Evolutionary conservation across 1,284 basidiomycete species (phyloP).

Genomic region (Calocybe gambosa): DNA sequence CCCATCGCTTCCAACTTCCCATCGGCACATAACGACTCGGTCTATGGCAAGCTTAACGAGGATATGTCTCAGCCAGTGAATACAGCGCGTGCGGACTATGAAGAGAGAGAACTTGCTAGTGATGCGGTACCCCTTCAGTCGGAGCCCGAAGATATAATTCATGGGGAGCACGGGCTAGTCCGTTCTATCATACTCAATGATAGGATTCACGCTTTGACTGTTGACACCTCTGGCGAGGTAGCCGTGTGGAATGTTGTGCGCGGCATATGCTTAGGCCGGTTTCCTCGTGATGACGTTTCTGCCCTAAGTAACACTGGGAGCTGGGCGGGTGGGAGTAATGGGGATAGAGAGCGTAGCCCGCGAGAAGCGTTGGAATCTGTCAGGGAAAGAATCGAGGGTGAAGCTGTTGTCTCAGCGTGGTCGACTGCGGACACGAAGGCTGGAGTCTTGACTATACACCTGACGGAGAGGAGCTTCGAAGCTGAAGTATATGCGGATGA

Average conservation of each 20-base stretch:
- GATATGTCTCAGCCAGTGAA: slow-evolving; percentile 34
- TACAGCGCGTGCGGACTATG: slow-evolving; percentile 53
- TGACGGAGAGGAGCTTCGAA: slow-evolving; percentile 86
- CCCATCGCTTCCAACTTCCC: slow-evolving; percentile 20
- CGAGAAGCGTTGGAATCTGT: slow-evolving; percentile 86
- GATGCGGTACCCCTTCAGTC: slow-evolving; percentile 68
- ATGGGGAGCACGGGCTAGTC: slow-evolving; percentile 80
- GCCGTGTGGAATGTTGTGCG: slow-evolving; percentile 91
- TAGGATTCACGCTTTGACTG: slow-evolving; percentile 85
- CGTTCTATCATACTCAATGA: slow-evolving; percentile 85
- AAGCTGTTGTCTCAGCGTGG: slow-evolving; percentile 85
- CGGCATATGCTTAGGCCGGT: slow-evolving; percentile 73
- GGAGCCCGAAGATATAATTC: slow-evolving; percentile 66
- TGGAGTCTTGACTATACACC: slow-evolving; percentile 83
- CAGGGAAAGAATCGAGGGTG: slow-evolving; percentile 85
- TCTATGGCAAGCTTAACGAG: slow-evolving; percentile 30
- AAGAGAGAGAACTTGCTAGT: slow-evolving; percentile 75
- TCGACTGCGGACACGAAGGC: slow-evolving; percentile 85
- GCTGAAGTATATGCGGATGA: slow-evolving; percentile 96
- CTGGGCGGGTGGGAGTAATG: slow-evolving; percentile 23
- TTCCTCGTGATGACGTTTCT: slow-evolving; percentile 59
- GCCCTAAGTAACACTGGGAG: slow-evolving; percentile 38
- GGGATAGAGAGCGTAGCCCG: slow-evolving; percentile 51
- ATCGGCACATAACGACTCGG: slow-evolving; percentile 10
- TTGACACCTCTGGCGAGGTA: slow-evolving; percentile 83